phyloP scores from a whole-genome alignment of 2,329 filamentous ascomycete genomes.

The Dothidotthia symphoricarpi region DNA sequence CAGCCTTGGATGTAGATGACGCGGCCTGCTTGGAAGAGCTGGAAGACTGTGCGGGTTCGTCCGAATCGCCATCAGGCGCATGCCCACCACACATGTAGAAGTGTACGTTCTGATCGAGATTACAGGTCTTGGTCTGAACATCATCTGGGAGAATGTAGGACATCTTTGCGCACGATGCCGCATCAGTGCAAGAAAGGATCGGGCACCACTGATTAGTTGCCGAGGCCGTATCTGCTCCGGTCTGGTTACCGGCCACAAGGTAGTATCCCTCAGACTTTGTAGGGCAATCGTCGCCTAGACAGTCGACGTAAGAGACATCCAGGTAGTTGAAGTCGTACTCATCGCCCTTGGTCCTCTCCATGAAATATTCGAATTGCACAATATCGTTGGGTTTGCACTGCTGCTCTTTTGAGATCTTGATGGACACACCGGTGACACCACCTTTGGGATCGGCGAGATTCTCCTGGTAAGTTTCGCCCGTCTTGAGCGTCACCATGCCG shows the following conservation, averaged over 20 bases:
- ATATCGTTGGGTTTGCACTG: constrained; percentile 32
- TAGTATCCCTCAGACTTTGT: constrained; percentile 37
- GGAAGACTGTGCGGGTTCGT: constrained; percentile 6
- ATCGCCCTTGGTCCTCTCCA: constrained; percentile 8
- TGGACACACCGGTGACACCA: constrained; percentile 33
- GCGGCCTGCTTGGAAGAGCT: constrained; percentile 1
- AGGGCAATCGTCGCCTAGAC: constrained; percentile 31
- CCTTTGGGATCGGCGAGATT: constrained; percentile 23
- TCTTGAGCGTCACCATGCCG: constrained; percentile 26
- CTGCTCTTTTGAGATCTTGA: constrained; percentile 41
- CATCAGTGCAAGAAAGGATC: constrained; percentile 25
- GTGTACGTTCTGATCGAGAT: constrained; percentile 23
- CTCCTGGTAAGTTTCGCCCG: constrained; percentile 35
- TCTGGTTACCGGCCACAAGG: constrained; percentile 24
- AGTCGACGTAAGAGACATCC: constrained; percentile 43
- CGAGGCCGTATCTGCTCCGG: constrained; percentile 15
- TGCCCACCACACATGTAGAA: constrained; percentile 39
- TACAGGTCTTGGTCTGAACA: constrained; percentile 35
- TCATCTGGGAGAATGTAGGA: constrained; percentile 37
- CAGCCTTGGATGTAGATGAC: constrained; percentile 8
- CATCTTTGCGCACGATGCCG: constrained; percentile 24
- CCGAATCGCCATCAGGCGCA: constrained; percentile 21
- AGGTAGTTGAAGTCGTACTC: constrained; percentile 31
- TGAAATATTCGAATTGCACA: constrained; percentile 42
- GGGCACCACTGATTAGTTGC: constrained; percentile 35